Percentiles rank a stretch among this genome's conserved stretches.
These are phyloP conservation scores for Mycosarcoma mackinlayi DNA, from an alignment of 1,284 basidiomycete species.

Conservation along the genomic window DNA sequence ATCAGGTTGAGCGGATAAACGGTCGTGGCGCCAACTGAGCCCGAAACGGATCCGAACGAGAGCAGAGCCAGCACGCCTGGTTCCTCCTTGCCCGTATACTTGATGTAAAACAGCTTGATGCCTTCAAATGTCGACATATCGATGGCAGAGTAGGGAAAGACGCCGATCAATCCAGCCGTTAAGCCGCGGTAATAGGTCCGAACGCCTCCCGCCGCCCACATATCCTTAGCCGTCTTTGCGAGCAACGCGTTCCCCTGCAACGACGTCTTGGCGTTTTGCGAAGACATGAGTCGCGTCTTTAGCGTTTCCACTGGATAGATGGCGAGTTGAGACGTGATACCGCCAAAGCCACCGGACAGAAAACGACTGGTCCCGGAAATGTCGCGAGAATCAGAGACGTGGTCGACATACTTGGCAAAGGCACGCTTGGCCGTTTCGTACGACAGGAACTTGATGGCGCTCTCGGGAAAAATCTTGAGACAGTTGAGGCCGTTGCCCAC, in stretches of 20 bases:
- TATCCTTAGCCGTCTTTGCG: constrained; percentile 74
- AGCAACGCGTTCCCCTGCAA: constrained; percentile 74
- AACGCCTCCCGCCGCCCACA: constrained; percentile 83
- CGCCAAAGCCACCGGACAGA: constrained; percentile 93
- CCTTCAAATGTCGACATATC: constrained; percentile 70
- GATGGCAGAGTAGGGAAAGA: constrained; percentile 70
- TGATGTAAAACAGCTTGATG: constrained; percentile 70
- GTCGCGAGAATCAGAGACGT: constrained; percentile 86
- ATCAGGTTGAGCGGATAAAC: constrained; percentile 74
- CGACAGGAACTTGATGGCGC: constrained; percentile 95
- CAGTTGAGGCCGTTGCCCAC: constrained; percentile 77
- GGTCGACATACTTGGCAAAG: constrained; percentile 90
- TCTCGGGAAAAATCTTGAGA: constrained; percentile 86
- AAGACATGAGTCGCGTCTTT: constrained; percentile 78
- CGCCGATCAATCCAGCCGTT: constrained; percentile 72
- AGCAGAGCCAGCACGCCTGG: constrained; percentile 69
- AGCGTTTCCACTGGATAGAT: constrained; percentile 68
- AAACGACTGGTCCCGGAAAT: constrained; percentile 93
- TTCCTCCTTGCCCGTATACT: constrained; percentile 69
- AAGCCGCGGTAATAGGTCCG: constrained; percentile 91
- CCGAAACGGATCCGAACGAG: constrained; percentile 69
- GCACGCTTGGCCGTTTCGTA: constrained; percentile 96
- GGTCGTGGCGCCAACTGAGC: constrained; percentile 69
- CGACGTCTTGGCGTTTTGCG: constrained; percentile 70
- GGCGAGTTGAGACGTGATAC: constrained; percentile 88